Percentiles rank a stretch among this genome's conserved stretches.
Evolutionary conservation across 164 flowering plant genomes (phyloP).

Genomic region (Amborella trichopoda): DNA sequence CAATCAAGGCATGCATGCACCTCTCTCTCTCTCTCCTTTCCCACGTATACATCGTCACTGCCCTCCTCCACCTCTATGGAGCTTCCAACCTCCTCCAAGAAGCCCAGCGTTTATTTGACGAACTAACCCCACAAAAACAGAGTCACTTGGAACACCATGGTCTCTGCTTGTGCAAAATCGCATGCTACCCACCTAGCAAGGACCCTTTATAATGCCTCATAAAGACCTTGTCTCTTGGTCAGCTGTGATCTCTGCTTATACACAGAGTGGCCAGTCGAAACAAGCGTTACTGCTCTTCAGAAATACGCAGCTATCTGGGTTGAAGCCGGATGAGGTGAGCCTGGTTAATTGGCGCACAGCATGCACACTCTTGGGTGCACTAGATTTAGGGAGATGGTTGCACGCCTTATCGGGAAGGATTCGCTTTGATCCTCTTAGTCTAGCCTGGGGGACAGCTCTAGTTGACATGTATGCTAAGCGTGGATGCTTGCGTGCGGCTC

Average conservation of each 20-base stretch:
- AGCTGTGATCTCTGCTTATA: conserved; percentile 59
- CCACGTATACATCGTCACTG: too few species aligned
- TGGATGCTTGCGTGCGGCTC: conserved; percentile 41
- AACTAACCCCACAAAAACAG: too few species aligned
- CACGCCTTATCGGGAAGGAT: conserved; percentile 31
- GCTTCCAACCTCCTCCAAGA: too few species aligned
- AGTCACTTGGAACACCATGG: conserved; percentile 55
- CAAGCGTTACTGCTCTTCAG: conserved; percentile 45
- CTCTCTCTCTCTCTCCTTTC: too few species aligned
- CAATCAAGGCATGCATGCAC: too few species aligned
- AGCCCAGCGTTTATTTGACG: too few species aligned
- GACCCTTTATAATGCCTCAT: conserved; percentile 34
- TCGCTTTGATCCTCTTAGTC: conserved; percentile 16
- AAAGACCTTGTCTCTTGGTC: conserved; percentile 47
- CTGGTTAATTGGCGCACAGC: conserved; percentile 42
- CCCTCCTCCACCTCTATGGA: too few species aligned
- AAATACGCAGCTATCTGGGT: conserved; percentile 15
- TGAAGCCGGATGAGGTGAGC: conserved; percentile 39
- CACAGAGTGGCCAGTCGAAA: conserved; percentile 25
- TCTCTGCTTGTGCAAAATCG: conserved; percentile 42
- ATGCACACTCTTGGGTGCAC: conserved; percentile 32
- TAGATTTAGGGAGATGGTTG: conserved; percentile 29
- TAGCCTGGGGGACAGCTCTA: conserved; percentile 49
- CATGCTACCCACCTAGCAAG: conserved; percentile 32
- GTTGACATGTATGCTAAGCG: conserved; percentile 76